Base-by-base conservation (phyloP, 768 basidiomycete species). In the Leccinum longicurvipes region DNA sequence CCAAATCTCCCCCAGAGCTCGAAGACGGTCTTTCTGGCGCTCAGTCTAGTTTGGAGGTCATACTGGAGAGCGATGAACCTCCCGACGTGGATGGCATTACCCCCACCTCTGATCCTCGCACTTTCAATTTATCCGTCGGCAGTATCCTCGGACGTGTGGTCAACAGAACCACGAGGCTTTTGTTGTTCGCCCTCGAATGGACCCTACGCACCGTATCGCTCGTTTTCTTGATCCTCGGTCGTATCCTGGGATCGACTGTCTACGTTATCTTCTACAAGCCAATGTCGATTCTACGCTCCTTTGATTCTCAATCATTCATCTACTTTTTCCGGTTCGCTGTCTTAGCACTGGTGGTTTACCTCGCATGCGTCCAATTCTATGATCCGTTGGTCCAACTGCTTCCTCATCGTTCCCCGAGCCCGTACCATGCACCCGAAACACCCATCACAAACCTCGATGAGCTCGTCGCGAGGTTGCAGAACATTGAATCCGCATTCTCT, bases 401-500 rank as follows among this genome's bases (percentile, higher is more conserved):
- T 60, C 67, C 79, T 56, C 63, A 65, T 65, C 64, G 72, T 60
- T 27, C 68, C 27, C 53, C 64, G 4, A 68, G 61, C 3, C 66
- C 74, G 7, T 91, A 84, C 63, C 69, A 72, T 2, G 72, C 83
- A 1, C 85, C 88, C 0, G 79, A 81, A 10, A 67, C 74, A 9
- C 87, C 88, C 1, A 81, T 83, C 1, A 76, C 79, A n/a, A 80
- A 89, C 66, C 73, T 91, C 19, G 78, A 80, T 4, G 89, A 89
- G 53, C 73, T 92, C 23, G 76, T 83, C 3, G 74, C 76, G 7
- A 82, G 89, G 9, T 70, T 93, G 12, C 79, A 80, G 56, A 74
- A 74, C 32, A 78, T 92, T 39, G 90, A 92, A 68, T 76, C 72
- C 24, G 83, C 79, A 1, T 72, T 91, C 14, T 82, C 84, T 14